Percentiles rank a stretch among this genome's conserved stretches.
Conservation (phyloP, 148 eudicot species). For the Gaultheria prostrata region DNA sequence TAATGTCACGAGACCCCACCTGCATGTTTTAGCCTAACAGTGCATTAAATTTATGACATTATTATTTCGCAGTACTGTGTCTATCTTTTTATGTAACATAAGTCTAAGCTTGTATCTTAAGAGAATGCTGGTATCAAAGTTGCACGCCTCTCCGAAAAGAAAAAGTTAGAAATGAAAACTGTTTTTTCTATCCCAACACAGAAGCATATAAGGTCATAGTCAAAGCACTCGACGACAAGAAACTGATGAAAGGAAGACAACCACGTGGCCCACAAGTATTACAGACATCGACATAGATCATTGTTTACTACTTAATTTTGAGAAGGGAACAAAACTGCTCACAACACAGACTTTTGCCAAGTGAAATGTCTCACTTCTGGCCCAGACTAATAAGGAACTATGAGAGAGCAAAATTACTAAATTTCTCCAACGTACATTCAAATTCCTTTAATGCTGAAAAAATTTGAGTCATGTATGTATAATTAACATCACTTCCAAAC, state of each 20-base stretch:
- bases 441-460: background rate
- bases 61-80: background rate
- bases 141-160: background rate
- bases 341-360: background rate
- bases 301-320: background rate
- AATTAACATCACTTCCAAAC: constrained; percentile 1
- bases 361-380: constrained; percentile 4
- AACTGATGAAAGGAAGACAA: background rate
- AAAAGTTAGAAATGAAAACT: background rate
- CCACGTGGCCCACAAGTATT: background rate
- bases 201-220: background rate
- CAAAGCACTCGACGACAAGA: background rate
- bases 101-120: background rate
- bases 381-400: background rate
- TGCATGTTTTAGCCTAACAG: background rate
- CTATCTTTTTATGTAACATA: background rate
- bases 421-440: constrained; percentile 3
- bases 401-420: background rate
- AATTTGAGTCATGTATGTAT: background rate
- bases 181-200: background rate
- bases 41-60: background rate
- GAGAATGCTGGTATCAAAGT: background rate
- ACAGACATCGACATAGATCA: background rate
- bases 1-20: background rate
- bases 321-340: background rate